Evolutionary conservation across 371 early-diverging fungal species (phyloP), one percentile per base, ranked within the genome.

Genomic region (Phascolomyces articulosus): DNA sequence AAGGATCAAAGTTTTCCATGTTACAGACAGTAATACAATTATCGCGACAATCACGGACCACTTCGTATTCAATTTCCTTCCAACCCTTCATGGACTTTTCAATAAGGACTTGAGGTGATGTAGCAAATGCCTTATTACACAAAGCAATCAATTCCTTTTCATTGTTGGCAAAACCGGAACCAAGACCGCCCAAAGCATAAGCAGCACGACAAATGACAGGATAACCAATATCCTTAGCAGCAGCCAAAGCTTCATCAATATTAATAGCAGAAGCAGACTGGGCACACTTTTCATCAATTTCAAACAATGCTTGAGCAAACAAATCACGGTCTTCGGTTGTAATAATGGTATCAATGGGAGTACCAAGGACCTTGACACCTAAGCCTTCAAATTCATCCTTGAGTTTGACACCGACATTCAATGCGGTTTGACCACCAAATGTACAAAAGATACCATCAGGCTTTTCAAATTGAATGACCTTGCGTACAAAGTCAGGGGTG

Each of bases 1-100:
- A 85, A 26, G 98, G 98, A 77, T 97, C 98, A 82, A 97, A 96
- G 87, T 97, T 97, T 82, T 97, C 97, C 97, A 97, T 97, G 83
- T 97, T 96, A 85, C 96, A 97, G 61, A 97, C 96, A 18, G 96
- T 96, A 64, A 97, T 95, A 80, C 96, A 96, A 82, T 97, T 97
- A 82, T 96, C 92, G 23, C 80, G 78, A 64, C 87, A 85, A 77
- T 97, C 97, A 55, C 97, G 90, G 10, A 97, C 96, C 48, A 97
- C 97, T 75, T 97, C 97, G 74, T 96, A 97, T 75, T 97, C 97
- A 40, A 97, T 90, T 82, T 97, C 97, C 80, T 97, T 97, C 97
- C 97, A 97, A 13, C 97, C 97, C 82, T 96, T 96, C 97, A 97
- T 97, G 53, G 89, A 88, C 69, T 88, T 87, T 77, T 97, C 97